Base-by-base conservation (phyloP, 2,329 filamentous ascomycete species). In the Fonsecaea erecta region DNA sequence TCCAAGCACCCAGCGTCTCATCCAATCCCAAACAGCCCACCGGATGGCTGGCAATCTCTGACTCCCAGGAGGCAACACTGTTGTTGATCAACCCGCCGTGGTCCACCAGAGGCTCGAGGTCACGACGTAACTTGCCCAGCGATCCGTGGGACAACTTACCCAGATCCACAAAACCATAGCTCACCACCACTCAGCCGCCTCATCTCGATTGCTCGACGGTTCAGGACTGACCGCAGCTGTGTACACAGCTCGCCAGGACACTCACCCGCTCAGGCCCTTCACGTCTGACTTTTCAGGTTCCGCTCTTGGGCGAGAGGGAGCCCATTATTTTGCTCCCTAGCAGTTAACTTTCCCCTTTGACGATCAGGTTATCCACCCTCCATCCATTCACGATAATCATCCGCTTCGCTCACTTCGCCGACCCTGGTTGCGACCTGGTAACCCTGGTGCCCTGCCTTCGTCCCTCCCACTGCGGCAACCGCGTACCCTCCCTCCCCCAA, bases 21-120 rank as follows among this genome's bases (percentile, higher is more conserved):
- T 52, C 64, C 43, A 63, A 61, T 56, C 64, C 64, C 52, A 34
- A 59, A 34, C 57, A 57, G 37, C 30, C 62, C 46, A 61, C 62
- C 24, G 18, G 26, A 53, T 21, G 30, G 51, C 58, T 53, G 21
- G 52, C 58, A 61, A 34, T 61, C 46, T 40, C 34, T 18, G 58
- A 43, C 58, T 28, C 32, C 48, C 30, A 30, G 28, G 34, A 52
- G 57, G 18, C 40, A 37, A 35, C 57, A 28, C 30, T 30, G 57
- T 37, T 58, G 37, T 58, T 58, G 35, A 67, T 67, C 62, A 59
- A 37, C 51, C 62, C 62, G 46, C 58, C 40, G 34, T 34, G 48
- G 60, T 60, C 60, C 55, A 64, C 52, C 30, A 37, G 52, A 32
- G 24, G 34, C 24, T 34, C 28, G 18, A n/a, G 21, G 35, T 28